Conservation (phyloP, 2,329 filamentous ascomycete species). For the Colletotrichum sp. region DNA sequence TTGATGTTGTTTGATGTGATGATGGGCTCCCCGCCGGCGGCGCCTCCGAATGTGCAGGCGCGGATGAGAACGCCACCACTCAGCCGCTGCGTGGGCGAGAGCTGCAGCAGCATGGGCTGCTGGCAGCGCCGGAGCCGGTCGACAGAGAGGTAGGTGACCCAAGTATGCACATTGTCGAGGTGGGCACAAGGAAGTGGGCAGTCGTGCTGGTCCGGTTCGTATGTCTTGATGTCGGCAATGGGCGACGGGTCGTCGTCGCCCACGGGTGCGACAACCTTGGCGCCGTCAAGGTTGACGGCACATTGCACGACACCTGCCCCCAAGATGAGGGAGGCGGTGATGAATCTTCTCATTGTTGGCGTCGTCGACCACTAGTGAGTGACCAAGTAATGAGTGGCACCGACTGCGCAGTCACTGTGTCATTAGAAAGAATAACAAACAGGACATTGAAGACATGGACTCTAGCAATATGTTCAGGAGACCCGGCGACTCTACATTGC, state of each 20-base stretch:
- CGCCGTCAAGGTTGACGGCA: not conserved
- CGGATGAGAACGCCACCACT: not conserved
- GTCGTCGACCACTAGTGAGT: not conserved
- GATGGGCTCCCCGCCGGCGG: not conserved
- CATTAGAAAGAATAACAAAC: not conserved
- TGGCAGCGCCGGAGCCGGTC: constrained; percentile 24
- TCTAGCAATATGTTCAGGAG: not conserved
- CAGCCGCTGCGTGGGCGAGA: constrained; percentile 13
- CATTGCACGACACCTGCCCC: not conserved
- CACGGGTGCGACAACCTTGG: not conserved
- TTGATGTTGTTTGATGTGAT: not conserved
- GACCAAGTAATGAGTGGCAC: not conserved
- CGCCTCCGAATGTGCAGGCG: not conserved
- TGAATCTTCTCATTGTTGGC: not conserved
- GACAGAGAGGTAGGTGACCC: constrained; percentile 25
- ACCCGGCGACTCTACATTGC: not conserved
- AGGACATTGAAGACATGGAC: not conserved
- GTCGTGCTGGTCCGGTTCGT: not conserved
- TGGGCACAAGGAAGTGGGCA: not conserved
- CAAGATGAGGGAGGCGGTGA: not conserved
- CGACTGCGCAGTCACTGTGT: not conserved
- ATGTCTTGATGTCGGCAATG: not conserved
- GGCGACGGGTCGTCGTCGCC: not conserved
- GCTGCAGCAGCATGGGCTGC: constrained; percentile 19
- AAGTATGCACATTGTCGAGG: constrained; percentile 23